Evolutionary conservation across 768 basidiomycete genomes (phyloP).

Genomic region (Auricularia auricula-judae): DNA sequence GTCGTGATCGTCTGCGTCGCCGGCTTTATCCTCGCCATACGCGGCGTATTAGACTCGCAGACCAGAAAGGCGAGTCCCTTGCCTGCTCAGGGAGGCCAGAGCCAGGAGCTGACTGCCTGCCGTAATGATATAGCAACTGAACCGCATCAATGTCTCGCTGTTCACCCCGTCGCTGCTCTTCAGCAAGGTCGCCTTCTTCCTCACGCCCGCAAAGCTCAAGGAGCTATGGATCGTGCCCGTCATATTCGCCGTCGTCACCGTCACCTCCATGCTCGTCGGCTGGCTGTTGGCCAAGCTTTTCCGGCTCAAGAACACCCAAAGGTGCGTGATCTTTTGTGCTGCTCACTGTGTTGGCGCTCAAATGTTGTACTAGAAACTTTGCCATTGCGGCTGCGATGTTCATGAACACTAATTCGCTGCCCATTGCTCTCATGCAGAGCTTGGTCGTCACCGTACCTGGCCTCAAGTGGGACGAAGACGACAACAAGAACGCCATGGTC

Average conservation of each 20-base stretch:
- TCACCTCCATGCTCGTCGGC: slow-evolving; percentile 58
- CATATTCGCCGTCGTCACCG: slow-evolving; percentile 72
- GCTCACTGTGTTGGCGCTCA: not conserved
- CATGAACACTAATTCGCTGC: slow-evolving; percentile 92
- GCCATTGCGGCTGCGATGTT: slow-evolving; percentile 78
- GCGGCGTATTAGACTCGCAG: slow-evolving; percentile 76
- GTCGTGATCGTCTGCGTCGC: slow-evolving; percentile 80
- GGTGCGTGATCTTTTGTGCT: slow-evolving; percentile 31
- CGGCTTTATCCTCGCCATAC: slow-evolving; percentile 68
- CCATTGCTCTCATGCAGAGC: slow-evolving; percentile 88
- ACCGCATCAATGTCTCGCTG: slow-evolving; percentile 74
- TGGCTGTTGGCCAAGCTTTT: slow-evolving; percentile 50
- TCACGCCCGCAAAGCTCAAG: slow-evolving; percentile 73
- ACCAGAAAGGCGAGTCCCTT: slow-evolving; percentile 65
- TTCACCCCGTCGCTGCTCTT: slow-evolving; percentile 85
- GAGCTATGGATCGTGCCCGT: slow-evolving; percentile 82
- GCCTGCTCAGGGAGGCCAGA: not conserved
- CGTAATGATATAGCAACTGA: slow-evolving; percentile 44
- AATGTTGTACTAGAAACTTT: slow-evolving; percentile 42
- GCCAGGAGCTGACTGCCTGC: not conserved
- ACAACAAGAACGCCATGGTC: slow-evolving; percentile 80
- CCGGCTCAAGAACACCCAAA: slow-evolving; percentile 64
- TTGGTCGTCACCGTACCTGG: slow-evolving; percentile 75
- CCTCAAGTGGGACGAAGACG: slow-evolving; percentile 70
- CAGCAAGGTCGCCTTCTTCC: slow-evolving; percentile 90